Conservation (phyloP, 2,329 filamentous ascomycete species). For the Xylariaceae sp. region DNA sequence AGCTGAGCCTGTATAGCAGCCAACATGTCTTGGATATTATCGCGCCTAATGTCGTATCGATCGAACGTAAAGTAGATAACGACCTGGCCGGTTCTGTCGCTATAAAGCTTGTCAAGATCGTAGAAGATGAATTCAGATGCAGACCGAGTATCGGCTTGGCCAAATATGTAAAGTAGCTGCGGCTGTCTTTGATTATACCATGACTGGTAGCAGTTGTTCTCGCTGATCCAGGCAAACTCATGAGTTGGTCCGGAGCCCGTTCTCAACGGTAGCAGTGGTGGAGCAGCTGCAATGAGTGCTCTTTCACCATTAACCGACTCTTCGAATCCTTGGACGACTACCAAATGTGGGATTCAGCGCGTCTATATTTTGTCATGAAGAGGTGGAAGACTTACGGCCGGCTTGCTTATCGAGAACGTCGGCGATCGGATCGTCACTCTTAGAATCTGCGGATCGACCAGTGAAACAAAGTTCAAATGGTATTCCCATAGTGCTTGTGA, state of each 20-base stretch:
- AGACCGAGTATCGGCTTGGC: neutral
- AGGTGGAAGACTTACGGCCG: too few species aligned
- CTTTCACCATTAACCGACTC: too few species aligned
- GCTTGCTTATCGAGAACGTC: too few species aligned
- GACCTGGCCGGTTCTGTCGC: neutral
- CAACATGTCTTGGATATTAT: conserved; percentile 6
- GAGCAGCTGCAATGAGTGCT: too few species aligned
- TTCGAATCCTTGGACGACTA: too few species aligned
- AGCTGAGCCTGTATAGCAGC: conserved; percentile 5
- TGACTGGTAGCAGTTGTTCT: conserved; percentile 3
- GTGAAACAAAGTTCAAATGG: conserved; percentile 6
- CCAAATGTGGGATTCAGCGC: too few species aligned
- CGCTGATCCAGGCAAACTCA: conserved; percentile 7
- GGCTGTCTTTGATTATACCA: conserved; percentile 8
- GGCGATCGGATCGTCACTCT: too few species aligned
- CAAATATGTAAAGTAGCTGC: conserved; percentile 4
- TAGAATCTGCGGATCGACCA: too few species aligned
- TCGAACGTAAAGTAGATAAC: conserved; percentile 8
- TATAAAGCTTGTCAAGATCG: conserved; percentile 1
- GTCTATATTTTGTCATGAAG: too few species aligned
- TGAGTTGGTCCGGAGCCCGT: neutral
- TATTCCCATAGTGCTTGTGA: conserved; percentile 6
- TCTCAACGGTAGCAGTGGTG: neutral
- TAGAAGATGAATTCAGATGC: conserved; percentile 7
- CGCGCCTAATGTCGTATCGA: conserved; percentile 3